Base-by-base conservation (phyloP, 108 stramenopile species). In the Chaetoceros tenuissimus region DNA sequence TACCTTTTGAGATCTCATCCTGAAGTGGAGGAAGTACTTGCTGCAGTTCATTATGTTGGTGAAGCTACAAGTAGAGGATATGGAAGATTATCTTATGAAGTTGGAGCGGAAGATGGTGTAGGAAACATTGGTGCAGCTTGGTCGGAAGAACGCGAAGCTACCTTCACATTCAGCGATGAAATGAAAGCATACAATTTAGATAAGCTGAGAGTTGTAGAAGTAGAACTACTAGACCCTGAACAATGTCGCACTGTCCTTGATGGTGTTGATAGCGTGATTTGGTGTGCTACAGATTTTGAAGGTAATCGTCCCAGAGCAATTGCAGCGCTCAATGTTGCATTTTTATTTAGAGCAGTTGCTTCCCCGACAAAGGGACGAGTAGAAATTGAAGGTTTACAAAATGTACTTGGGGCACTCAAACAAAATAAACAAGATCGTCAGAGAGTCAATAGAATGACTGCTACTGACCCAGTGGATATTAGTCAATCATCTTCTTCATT, bases 251-350 rank as follows among this genome's bases (percentile, higher is more conserved):
- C 84, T 1, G 83, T 91, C 40, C 67, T 64, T 2, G 85, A 85
- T 57, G 82, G 75, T 26, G 75, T 75, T 16, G 86, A 92, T 71
- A 51, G 74, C 20, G 67, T 92, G 0, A 74, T 92, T 59, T 92
- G 68, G 72, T 87, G 86, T 59, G 90, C 90, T 3, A 80, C 86
- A 0, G 86, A 87, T 52, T 92, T 88, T 57, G 76, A 92, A 62
- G 86, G 84, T 1, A 87, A 85, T 67, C 60, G 53, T 43, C 86
- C 86, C 0, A 62, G 86, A 43, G 84, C 86, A 0, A 46, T 92
- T 8, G 68, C 77, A 0, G 73, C 80, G 19, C 68, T 87, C 48
- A 85, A 85, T 58, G 56, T 79, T 2, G 85, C 84, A 1, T 84
- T 91, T 70, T 59, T 91, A 20, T 91, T 91, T 63, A 79, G 89